These are phyloP conservation scores for Artemisia tridentata DNA, from an alignment of 129 eudicot species.

Conservation along the genomic window DNA sequence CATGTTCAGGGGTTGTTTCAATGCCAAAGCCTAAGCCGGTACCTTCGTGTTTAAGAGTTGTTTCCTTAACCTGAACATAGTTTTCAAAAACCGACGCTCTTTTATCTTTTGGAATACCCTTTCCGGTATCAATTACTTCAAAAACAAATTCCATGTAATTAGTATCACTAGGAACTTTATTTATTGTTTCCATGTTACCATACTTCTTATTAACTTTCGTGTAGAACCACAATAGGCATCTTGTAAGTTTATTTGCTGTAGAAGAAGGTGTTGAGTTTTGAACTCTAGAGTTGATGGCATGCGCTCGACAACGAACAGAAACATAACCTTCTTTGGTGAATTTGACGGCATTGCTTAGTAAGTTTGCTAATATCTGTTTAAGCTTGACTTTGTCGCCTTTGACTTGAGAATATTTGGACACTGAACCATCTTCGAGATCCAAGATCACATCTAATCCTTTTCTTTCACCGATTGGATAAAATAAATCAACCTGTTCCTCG, in stretches of 20 bases:
- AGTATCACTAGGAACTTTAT: constrained; percentile 34
- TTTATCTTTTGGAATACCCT: constrained; percentile 86
- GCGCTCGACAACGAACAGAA: constrained; percentile 38
- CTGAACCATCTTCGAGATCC: constrained; percentile 54
- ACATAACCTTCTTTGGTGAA: constrained; percentile 79
- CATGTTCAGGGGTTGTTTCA: constrained; percentile 37
- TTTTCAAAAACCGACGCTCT: constrained; percentile 59
- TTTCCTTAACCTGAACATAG: constrained; percentile 77
- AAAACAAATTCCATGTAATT: constrained; percentile 61
- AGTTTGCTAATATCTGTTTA: constrained; percentile 67
- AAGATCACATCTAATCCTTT: constrained; percentile 67
- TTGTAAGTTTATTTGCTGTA: constrained; percentile 5
- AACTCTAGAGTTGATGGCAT: constrained; percentile 41
- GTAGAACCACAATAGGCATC: constrained; percentile 35
- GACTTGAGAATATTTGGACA: constrained; percentile 45
- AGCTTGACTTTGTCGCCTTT: constrained; percentile 69
- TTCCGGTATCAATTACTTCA: constrained; percentile 81
- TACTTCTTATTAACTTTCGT: constrained; percentile 12
- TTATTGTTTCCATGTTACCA: constrained; percentile 12
- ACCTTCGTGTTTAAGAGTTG: constrained; percentile 45
- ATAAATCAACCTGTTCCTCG: constrained; percentile 70
- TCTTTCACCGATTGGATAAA: constrained; percentile 56
- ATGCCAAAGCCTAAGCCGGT: constrained; percentile 34
- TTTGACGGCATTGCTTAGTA: constrained; percentile 77
- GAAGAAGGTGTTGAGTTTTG: constrained; percentile 34